phyloP scores from a whole-genome alignment of 345 rosid genomes.

The Eucalyptus cladocalyx region DNA sequence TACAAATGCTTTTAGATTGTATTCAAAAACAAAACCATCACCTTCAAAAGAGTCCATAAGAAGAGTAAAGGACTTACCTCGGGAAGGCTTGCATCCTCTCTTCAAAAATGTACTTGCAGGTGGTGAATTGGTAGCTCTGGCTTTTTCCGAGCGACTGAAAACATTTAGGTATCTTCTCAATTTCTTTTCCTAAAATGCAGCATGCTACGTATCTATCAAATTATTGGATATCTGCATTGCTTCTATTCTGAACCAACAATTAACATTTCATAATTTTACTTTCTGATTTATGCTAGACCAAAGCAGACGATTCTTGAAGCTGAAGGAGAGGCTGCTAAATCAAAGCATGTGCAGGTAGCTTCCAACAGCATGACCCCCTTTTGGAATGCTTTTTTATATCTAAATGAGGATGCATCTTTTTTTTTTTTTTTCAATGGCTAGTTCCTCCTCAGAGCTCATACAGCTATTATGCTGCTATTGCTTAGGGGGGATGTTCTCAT shows the following conservation, averaged over 20 bases:
- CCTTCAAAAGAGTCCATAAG: conserved; percentile 89
- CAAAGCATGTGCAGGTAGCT: conserved; percentile 56
- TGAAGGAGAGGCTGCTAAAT: conserved; percentile 86
- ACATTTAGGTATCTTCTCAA: conserved; percentile 44
- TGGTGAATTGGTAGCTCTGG: conserved; percentile 82
- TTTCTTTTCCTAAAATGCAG: not conserved
- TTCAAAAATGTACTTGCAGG: conserved; percentile 70
- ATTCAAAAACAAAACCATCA: conserved; percentile 68
- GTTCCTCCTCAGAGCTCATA: not conserved
- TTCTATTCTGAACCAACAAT: not conserved
- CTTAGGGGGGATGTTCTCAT: not conserved
- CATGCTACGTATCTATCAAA: not conserved
- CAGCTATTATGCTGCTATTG: not conserved
- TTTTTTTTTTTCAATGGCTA: not conserved
- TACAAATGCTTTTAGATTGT: conserved; percentile 79
- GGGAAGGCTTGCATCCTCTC: conserved; percentile 82
- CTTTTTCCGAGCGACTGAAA: conserved; percentile 83
- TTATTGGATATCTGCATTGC: not conserved
- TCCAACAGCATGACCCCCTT: not conserved
- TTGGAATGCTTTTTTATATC: not conserved
- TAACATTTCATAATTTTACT: not conserved
- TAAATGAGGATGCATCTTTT: not conserved
- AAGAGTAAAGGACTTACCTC: conserved; percentile 75
- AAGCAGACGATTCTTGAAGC: conserved; percentile 96
- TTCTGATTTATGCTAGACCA: conserved; percentile 45